These are phyloP conservation scores for Earliella scabrosa DNA, from an alignment of 1,284 basidiomycete genomes.

Conservation along the genomic window DNA sequence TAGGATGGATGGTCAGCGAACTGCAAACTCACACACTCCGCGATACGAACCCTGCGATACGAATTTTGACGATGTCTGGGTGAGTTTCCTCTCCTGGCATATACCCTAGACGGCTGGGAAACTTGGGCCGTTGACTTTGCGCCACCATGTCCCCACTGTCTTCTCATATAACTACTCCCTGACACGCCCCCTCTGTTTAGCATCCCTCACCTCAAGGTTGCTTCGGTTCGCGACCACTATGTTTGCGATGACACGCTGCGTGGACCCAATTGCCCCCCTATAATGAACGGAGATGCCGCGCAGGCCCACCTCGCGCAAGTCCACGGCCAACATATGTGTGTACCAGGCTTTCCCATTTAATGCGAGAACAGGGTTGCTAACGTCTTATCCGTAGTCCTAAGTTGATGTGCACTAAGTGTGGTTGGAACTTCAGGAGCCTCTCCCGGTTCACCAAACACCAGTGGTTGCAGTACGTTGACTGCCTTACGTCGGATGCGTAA, in stretches of 20 bases:
- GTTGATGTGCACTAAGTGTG: slow-evolving; percentile 5
- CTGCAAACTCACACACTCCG: slow-evolving; percentile 5
- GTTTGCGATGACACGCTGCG: neutral
- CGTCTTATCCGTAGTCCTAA: neutral
- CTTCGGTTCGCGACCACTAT: neutral
- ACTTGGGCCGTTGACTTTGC: neutral
- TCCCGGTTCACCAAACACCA: slow-evolving; percentile 3
- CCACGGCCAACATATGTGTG: neutral
- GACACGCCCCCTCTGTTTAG: too few relatives aligned
- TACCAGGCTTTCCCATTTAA: neutral
- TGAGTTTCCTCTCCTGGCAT: neutral
- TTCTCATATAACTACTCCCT: too few relatives aligned
- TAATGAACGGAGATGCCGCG: neutral
- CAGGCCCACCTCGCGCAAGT: neutral
- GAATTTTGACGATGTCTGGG: slow-evolving; percentile 4
- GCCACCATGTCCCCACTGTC: neutral
- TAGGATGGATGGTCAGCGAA: slow-evolving; percentile 8
- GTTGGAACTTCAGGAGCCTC: slow-evolving; percentile 10
- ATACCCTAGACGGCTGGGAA: neutral
- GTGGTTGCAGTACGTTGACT: slow-evolving; percentile 9
- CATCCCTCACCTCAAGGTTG: neutral
- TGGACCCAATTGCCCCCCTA: neutral
- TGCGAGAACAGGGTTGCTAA: neutral
- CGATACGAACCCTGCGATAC: neutral
- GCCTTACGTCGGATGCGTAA: neutral